Evolutionary conservation across 371 early-diverging fungal genomes (phyloP).

Genomic region (Dipsacomyces acuminosporus): DNA sequence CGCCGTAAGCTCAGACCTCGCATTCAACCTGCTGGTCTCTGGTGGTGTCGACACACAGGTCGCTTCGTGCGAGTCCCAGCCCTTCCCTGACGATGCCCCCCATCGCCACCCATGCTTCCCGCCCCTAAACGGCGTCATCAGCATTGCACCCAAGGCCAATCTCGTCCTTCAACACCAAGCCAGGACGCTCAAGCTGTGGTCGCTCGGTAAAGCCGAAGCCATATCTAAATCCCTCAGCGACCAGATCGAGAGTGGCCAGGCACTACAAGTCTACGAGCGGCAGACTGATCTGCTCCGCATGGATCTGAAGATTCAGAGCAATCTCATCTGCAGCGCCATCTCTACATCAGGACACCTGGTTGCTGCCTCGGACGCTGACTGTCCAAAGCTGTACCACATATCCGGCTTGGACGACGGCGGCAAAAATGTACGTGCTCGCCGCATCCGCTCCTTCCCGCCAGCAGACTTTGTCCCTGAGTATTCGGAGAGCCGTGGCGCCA

Average conservation of each 20-base stretch:
- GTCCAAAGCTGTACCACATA: slow-evolving; percentile 33
- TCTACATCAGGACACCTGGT: slow-evolving; percentile 83
- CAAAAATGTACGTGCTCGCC: slow-evolving; percentile 21
- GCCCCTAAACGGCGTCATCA: slow-evolving; percentile 63
- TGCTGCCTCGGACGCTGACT: slow-evolving; percentile 73
- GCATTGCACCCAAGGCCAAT: slow-evolving; percentile 24
- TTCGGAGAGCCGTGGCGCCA: slow-evolving; percentile 36
- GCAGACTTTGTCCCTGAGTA: slow-evolving; percentile 36
- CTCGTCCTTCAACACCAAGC: slow-evolving; percentile 39
- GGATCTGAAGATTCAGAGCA: slow-evolving; percentile 51
- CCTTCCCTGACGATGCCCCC: slow-evolving; percentile 64
- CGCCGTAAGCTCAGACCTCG: slow-evolving; percentile 60
- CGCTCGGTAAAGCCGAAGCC: slow-evolving; percentile 55
- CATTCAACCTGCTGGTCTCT: slow-evolving; percentile 66
- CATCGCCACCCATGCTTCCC: slow-evolving; percentile 74
- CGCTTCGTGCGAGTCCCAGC: slow-evolving; percentile 58
- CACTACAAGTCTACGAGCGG: slow-evolving; percentile 56
- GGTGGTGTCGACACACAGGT: slow-evolving; percentile 81
- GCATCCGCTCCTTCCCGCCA: slow-evolving; percentile 38
- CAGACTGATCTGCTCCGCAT: slow-evolving; percentile 61
- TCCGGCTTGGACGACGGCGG: slow-evolving; percentile 6
- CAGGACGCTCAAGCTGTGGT: slow-evolving; percentile 62
- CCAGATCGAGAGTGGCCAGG: slow-evolving; percentile 47
- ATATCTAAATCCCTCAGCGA: slow-evolving; percentile 9
- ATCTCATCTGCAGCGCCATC: slow-evolving; percentile 60